Evolutionary conservation across 306 rosid genomes (phyloP), one percentile per base, ranked within the genome.

Genomic region (Cucumis hystrix): DNA sequence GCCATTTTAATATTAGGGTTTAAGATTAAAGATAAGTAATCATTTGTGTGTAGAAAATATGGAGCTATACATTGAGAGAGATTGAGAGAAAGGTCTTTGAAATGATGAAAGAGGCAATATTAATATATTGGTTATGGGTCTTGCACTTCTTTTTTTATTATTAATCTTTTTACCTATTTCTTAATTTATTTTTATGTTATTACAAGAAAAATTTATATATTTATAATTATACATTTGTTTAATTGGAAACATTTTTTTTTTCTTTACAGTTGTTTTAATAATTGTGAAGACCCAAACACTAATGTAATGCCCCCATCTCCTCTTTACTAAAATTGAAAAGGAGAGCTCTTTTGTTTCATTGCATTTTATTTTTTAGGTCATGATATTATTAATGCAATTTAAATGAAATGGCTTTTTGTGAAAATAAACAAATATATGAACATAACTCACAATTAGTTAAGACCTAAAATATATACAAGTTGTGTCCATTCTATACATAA

Each of bases 11-110:
- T 37, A 17, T 66, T 37, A 35, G 51, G 15, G 16, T 37, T 67
- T 67, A 67, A 67, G 54, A 40, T 63, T 33, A 35, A 67, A 67
- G 57, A 69, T 69, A 69, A 69, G 75, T 37, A 69, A 43, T 63
- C 45, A 62, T 63, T 33, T 33, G 23, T n/a, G 7, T 15, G n/a
- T 52, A 52, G 57, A 52, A 52, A 52, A 23, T 52, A 16, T 16
- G 16, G 8, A 47, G 1, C 54, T 47, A 6, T 45, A 0, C 11
- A 0, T 9, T 0, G 51, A 45, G 51, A 10, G 51, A 45, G 51
- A 45, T 1, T 5, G 51, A 51, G 20, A 52, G 3, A 40, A n/a
- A 40, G 73, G 33, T 15, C n/a, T 69, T 69, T 69, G 56, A 69
- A 69, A 43, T 69, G 10, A 69, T 69, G 57, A 69, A 43, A 69